Evolutionary conservation across 805 yeast genomes (phyloP), one percentile per base, ranked within the genome.

Genomic region (Saccharomycopsis fermentans): DNA sequence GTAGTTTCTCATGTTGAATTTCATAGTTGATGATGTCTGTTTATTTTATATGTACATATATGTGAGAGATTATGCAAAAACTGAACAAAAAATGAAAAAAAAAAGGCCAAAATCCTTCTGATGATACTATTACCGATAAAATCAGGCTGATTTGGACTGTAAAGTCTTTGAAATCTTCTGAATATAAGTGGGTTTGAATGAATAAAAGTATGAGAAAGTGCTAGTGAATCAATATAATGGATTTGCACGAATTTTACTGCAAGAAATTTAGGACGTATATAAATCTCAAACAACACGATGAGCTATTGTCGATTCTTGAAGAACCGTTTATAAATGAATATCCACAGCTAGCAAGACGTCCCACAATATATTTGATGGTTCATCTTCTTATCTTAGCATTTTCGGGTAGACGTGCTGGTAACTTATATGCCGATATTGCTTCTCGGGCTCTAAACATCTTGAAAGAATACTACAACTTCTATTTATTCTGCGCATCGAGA

Each of bases 281-380:
- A 6, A 58, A 58, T 21, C 32, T 64, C 39, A 52, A 62, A 52
- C 62, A 65, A 35, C 70, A 67, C 60, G 66, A 70, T 57, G 67
- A 70, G 56, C 63, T 66, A 35, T 68, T 69, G 54, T 67, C 73
- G 2, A 57, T 70, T 29, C 74, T 75, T 55, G 50, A 43, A 43
- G 50, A 43, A 6, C 50, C 50, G 9, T 16, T 43, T 11, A 43
- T 43, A 43, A 43, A 43, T 43, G 50, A 43, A 21, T 43, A 43
- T 21, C 50, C 50, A 21, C 9, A 16, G 5, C 16, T 43, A 21
- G 16, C 50, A 16, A 43, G 50, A 21, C 50, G 50, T 5, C 50
- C 50, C 6, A 43, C 29, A 21, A 6, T 43, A 24, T 43, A 43
- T 6, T 16, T 43, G n/a, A 19, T 43, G 50, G 27, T 21, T 43